These are phyloP conservation scores for Phytomonas sp. DNA, from an alignment of 208 protist species.

Conservation along the genomic window DNA sequence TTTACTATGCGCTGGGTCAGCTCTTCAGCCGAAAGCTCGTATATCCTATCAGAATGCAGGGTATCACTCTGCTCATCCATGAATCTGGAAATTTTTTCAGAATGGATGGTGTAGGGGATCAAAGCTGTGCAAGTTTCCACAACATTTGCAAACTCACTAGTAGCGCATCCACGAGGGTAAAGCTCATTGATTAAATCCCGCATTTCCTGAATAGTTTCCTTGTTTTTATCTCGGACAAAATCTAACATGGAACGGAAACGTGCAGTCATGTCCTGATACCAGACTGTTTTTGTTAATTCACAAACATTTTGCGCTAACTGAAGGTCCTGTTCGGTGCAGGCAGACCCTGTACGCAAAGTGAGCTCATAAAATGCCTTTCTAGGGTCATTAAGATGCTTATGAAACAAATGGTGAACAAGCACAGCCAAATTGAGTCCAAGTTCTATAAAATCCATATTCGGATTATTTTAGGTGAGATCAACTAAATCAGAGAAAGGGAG, in stretches of 20 bases:
- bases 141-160: slow-evolving; percentile 57
- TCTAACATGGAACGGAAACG: slow-evolving; percentile 13
- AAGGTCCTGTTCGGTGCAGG: not conserved
- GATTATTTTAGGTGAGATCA: not conserved
- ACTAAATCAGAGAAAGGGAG: not conserved
- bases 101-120: slow-evolving; percentile 43
- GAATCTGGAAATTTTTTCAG: slow-evolving; percentile 20
- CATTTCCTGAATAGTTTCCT: slow-evolving; percentile 29
- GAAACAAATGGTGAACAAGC: not conserved
- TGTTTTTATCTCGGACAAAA: slow-evolving; percentile 16
- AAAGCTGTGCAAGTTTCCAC: slow-evolving; percentile 64
- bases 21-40: slow-evolving; percentile 31
- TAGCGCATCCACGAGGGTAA: slow-evolving; percentile 57
- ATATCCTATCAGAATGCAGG: slow-evolving; percentile 13
- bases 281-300: slow-evolving; percentile 3
- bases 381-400: not conserved
- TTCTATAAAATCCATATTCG: slow-evolving; percentile 2
- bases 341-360: not conserved
- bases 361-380: not conserved
- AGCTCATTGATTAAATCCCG: slow-evolving; percentile 40
- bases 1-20: slow-evolving; percentile 35
- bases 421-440: not conserved
- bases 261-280: slow-evolving; percentile 1
- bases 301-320: slow-evolving; percentile 2
- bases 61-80: slow-evolving; percentile 22